phyloP scores from a whole-genome alignment of 1,139 yeast species.

The Taphrina pruni region DNA sequence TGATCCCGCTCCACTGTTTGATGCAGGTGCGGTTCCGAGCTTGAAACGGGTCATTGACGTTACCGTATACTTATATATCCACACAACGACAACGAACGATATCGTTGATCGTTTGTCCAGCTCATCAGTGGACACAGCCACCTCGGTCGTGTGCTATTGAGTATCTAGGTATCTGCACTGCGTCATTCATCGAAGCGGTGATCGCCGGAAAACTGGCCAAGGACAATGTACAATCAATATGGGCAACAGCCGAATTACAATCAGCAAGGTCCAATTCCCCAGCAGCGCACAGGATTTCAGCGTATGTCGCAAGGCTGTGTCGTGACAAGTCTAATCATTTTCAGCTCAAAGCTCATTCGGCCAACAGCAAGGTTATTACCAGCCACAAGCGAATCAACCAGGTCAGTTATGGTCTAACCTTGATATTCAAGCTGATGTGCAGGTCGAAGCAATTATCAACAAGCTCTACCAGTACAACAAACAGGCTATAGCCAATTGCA shows the following conservation, averaged over 20 bases:
- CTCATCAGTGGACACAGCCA: no score
- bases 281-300: slow-evolving; percentile 39
- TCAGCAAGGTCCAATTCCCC: slow-evolving; percentile 32
- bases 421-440: slow-evolving; percentile 43
- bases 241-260: slow-evolving; percentile 22
- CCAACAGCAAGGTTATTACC: slow-evolving; percentile 45
- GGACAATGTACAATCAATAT: slow-evolving; percentile 30
- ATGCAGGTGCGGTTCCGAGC: not conserved
- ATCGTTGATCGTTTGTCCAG: no score
- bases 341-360: slow-evolving; percentile 19
- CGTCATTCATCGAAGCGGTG: not conserved
- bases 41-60: slow-evolving; percentile 5
- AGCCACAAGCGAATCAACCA: slow-evolving; percentile 50
- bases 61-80: not conserved
- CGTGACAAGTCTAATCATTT: not conserved
- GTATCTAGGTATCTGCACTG: no score
- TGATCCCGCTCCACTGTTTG: slow-evolving; percentile 3
- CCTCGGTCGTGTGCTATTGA: no score
- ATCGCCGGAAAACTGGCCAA: not conserved
- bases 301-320: slow-evolving; percentile 2
- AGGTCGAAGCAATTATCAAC: slow-evolving; percentile 7
- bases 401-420: slow-evolving; percentile 48
- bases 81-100: no score
- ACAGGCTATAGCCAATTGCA: slow-evolving; percentile 47
- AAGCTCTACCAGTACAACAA: slow-evolving; percentile 45